These are phyloP conservation scores for Pseudophaeomoniella oleicola DNA, from an alignment of 2,329 filamentous ascomycete genomes.

Conservation along the genomic window DNA sequence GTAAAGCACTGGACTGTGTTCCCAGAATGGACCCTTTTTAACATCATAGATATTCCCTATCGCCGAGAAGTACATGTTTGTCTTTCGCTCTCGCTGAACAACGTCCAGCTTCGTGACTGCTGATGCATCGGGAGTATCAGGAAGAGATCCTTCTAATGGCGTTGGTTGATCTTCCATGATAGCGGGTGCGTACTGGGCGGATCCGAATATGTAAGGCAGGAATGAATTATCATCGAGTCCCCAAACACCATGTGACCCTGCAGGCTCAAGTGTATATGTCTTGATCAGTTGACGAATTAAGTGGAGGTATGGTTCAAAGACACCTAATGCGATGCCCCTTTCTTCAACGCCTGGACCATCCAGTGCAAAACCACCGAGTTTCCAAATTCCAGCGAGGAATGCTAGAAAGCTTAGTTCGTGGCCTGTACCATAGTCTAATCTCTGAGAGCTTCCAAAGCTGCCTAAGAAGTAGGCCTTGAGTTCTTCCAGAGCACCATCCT, in stretches of 20 bases:
- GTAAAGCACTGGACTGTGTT: conserved; percentile 85
- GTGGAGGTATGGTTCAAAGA: conserved; percentile 74
- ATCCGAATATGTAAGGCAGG: conserved; percentile 85
- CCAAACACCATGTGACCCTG: conserved; percentile 95
- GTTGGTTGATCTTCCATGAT: conserved; percentile 50
- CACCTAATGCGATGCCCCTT: conserved; percentile 63
- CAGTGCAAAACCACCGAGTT: conserved; percentile 63
- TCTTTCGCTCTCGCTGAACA: conserved; percentile 49
- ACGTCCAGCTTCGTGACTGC: conserved; percentile 51
- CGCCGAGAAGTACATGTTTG: conserved; percentile 86
- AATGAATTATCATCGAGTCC: conserved; percentile 97
- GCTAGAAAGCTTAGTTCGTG: conserved; percentile 92
- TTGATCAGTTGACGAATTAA: conserved; percentile 73
- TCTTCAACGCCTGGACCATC: conserved; percentile 44
- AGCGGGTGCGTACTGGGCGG: conserved; percentile 71
- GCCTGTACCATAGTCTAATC: conserved; percentile 89
- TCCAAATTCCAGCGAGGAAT: conserved; percentile 83
- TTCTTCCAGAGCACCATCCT: conserved; percentile 43
- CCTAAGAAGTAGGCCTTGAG: conserved; percentile 68
- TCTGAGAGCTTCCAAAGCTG: conserved; percentile 72
- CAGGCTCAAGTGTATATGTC: conserved; percentile 86
- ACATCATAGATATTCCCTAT: conserved; percentile 96
- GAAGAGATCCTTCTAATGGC: conserved; percentile 65
- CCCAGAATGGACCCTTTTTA: conserved; percentile 93
- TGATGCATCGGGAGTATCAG: conserved; percentile 54